Conservation (phyloP, 805 yeast species). For the Monosporozyma yasuniensis region DNA sequence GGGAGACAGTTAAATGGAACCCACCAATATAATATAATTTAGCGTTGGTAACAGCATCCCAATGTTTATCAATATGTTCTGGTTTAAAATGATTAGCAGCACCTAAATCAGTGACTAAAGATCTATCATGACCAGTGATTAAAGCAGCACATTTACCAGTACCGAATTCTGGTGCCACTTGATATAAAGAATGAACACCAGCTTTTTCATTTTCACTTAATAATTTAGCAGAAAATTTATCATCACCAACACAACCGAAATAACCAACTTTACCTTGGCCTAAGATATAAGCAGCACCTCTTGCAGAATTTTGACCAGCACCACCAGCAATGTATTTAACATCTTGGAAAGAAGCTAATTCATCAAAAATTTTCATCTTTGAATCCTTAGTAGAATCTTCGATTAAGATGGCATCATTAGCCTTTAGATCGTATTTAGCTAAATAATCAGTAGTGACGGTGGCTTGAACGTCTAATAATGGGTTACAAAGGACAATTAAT, state of each 20-base stretch:
- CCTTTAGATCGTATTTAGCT: constrained; percentile 73
- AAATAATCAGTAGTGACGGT: constrained; percentile 60
- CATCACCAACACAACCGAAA: constrained; percentile 95
- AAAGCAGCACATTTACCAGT: constrained; percentile 99
- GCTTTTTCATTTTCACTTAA: constrained; percentile 75
- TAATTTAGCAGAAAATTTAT: constrained; percentile 74
- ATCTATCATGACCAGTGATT: constrained; percentile 80
- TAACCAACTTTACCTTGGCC: constrained; percentile 78
- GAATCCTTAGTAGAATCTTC: constrained; percentile 51
- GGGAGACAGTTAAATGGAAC: constrained; percentile 97
- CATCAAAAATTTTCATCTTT: constrained; percentile 80
- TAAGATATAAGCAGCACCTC: constrained; percentile 92
- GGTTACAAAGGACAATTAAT: constrained; percentile 85
- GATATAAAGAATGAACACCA: constrained; percentile 82
- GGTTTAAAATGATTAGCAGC: constrained; percentile 97
- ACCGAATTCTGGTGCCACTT: constrained; percentile 63
- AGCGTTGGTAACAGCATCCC: constrained; percentile 77
- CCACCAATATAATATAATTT: constrained; percentile 90
- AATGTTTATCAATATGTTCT: constrained; percentile 77
- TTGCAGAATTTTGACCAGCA: constrained; percentile 98
- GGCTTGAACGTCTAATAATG: constrained; percentile 80
- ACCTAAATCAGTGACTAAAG: constrained; percentile 89
- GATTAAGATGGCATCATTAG: constrained; percentile 83
- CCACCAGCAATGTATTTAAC: constrained; percentile 90
- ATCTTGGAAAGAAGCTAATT: constrained; percentile 51